Evolutionary conservation across 352 stramenopile genomes (phyloP), one percentile per base, ranked within the genome.

Genomic region (Phytophthora hybrid): DNA sequence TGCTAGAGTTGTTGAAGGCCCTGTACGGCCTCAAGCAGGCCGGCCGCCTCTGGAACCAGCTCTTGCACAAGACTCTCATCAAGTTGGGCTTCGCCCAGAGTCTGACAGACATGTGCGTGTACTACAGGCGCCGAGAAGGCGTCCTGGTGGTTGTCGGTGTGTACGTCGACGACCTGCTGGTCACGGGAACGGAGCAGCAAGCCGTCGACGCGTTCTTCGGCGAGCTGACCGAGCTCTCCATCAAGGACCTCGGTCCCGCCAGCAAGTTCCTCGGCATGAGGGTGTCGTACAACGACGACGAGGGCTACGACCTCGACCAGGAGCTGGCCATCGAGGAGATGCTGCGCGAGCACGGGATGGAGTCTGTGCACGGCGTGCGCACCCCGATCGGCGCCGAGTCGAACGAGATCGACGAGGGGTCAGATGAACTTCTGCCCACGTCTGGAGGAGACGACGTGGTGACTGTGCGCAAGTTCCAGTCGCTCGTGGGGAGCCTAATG

Each of bases 221-320:
- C 3, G 64, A 67, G 21, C 64, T 83, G 44, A 13, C 0, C 0
- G 21, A 23, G 10, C 64, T 82, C 1, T 57, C 71, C 3, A 23
- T 84, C 10, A 84, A 87, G 56, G 67, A 78, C 23, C 59, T 83
- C 9, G 77, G 74, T 0, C 23, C 7, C 3, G 74, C 51, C 0
- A 39, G 59, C 39, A 78, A 79, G 3, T 78, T 79, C 29, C 31
- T 87, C 9, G 75, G 77, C 4, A 82, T 82, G 52, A 34, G 71
- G 0, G 62, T 83, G 0, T 3, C 8, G 0, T 78, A 74, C 44
- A 41, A 67, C 39, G 49, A 52, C 0, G 72, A 60, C n/a, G n/a
- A n/a, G n/a, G n/a, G n/a, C 1, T 80, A 72, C 34, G 11, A 49
- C 0, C 5, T 85, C 0, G 68, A 80, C 18, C 77, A 84, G 29